Base-by-base conservation (phyloP, 129 eudicot species). In the Glebionis coronaria region DNA sequence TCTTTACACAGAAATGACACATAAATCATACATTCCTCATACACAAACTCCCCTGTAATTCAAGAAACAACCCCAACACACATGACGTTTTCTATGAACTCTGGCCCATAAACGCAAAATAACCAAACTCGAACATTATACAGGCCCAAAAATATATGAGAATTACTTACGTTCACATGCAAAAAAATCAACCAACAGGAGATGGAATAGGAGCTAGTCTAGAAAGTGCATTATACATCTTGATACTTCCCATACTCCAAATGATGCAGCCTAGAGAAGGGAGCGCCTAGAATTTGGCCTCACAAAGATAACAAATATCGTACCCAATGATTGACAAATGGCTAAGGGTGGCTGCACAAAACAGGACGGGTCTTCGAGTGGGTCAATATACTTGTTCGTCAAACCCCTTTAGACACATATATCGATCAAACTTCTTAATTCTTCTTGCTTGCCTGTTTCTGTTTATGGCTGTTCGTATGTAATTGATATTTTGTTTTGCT, bases 171-270 rank as follows among this genome's bases (percentile, higher is more conserved):
- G n/a, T 15, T 14, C 1, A 31, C 27, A 9, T 53, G 28, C 23
- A 65, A 54, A 73, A n/a, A 27, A 50, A 25, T 92, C 90, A 93
- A 68, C 97, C 95, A 66, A 93, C 89, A 38, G 99, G 99, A 3
- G 99, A 77, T 60, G 96, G 97, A 77, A 85, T 90, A 76, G 95
- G 95, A 67, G 81, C 91, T 16, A 95, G 95, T 60, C 88, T 97
- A 4, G 82, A 82, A 58, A 93, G 84, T 18, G 97, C 85, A 75
- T 93, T 97, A 5, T 97, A 93, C 76, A 97, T 81, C 73, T 89
- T 93, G 40, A 93, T 89, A 84, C 97, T 86, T 70, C 99, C 99
- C 99, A 93, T 93, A 54, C 99, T 97, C 73, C 99, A 93, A 16
- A 93, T 89, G 57, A 93, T 93, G 78, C 99, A 93, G 25, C 99